Base-by-base conservation (phyloP, 306 rosid species). In the Cotoneaster glaucophyllus region DNA sequence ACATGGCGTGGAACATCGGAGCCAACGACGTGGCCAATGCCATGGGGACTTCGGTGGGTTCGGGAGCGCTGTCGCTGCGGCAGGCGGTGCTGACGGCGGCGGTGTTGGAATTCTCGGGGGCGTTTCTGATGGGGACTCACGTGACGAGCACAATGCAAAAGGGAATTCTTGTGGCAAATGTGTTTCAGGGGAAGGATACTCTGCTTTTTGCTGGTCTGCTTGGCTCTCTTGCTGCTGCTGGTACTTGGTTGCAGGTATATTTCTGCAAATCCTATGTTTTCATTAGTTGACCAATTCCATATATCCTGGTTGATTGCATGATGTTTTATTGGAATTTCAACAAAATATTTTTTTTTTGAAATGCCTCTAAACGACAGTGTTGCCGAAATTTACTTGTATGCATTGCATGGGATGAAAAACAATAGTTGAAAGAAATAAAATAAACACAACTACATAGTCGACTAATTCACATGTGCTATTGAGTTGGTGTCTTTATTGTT, bases 1-100 rank as follows among this genome's bases (percentile, higher is more conserved):
- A 96, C 84, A 96, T 96, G 99, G 99, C 98, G 39, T 96, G 99
- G 99, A 96, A 96, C 78, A 96, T 96, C 24, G 99, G 99, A 15
- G 98, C 99, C 28, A 96, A 96, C 61, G 99, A 96, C 62, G 99
- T 96, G 78, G 99, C 99, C 1, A 96, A 96, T 77, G 99, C 99
- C 1, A 96, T 96, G 99, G 99, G 99, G 4, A 96, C 99, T 11
- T 96, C 98, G 7, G 99, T 92, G 48, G 99, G 99, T 1, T 96
- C 99, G 0, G 99, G 99, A 3, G 99, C 99, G 2, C 62, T 96
- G 86, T 74, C 96, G 15, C 83, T 96, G 4, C 70, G 97, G 59
- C 99, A 96, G 75, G 99, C 99, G 2, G 98, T 92, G 65, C 0
- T 92, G 59, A 90, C 83, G 1, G 99, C 99, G 17, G 99, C 91